Percentiles rank a stretch among this genome's conserved stretches.
These are phyloP conservation scores for Aspergillus fumigatiaffinis DNA, from an alignment of 2,329 filamentous ascomycete genomes.

Conservation along the genomic window DNA sequence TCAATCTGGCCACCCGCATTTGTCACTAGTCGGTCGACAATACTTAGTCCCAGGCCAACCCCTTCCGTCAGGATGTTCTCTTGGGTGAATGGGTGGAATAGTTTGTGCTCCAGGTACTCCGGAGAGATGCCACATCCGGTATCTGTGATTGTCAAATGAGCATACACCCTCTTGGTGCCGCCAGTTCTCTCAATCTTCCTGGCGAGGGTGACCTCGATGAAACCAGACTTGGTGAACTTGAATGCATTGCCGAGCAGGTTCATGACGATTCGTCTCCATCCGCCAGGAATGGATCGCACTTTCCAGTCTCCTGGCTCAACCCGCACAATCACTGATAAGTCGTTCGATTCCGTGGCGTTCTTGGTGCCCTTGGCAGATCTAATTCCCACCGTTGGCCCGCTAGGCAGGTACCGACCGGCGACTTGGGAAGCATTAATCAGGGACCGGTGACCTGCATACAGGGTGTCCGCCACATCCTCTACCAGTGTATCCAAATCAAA, in stretches of 20 bases:
- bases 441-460: conserved; percentile 25
- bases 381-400: conserved; percentile 4
- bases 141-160: conserved; percentile 51
- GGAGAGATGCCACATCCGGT: conserved; percentile 61
- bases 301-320: conserved; percentile 28
- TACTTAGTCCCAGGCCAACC: conserved; percentile 60
- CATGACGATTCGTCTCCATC: conserved; percentile 35
- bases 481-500: conserved; percentile 31
- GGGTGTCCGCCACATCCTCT: conserved; percentile 26
- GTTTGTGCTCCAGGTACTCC: conserved; percentile 54
- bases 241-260: conserved; percentile 36
- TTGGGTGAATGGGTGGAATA: conserved; percentile 62
- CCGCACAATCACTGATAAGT: conserved; percentile 26
- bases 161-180: conserved; percentile 11
- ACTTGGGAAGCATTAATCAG: conserved; percentile 9
- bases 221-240: conserved; percentile 33
- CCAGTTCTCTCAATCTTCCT: conserved; percentile 8
- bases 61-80: conserved; percentile 57
- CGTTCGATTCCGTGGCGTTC: neutral
- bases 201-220: conserved; percentile 29
- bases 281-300: conserved; percentile 26
- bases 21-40: conserved; percentile 56
- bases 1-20: conserved; percentile 55
- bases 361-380: neutral
- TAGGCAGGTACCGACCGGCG: conserved; percentile 9